Conservation (phyloP, 2,329 filamentous ascomycete genomes). For the Diaporthe sp. region DNA sequence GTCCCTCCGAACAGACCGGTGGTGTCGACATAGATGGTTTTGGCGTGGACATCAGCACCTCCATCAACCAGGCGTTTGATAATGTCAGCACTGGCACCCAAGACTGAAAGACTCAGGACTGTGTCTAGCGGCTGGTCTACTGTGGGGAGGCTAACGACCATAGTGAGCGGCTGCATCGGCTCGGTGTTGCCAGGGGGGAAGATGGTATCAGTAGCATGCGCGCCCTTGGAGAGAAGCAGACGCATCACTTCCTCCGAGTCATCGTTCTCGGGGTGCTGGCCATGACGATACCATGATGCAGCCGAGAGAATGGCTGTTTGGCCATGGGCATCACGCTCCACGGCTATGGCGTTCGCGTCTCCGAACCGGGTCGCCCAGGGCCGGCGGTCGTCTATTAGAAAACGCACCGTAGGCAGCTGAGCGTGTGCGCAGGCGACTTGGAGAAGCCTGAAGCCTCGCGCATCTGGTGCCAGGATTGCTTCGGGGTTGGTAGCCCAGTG, state of each 20-base stretch:
- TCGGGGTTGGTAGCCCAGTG: not conserved
- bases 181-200: not conserved
- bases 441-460: not conserved
- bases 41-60: conserved; percentile 23
- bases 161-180: not conserved
- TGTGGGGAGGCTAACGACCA: not conserved
- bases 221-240: conserved; percentile 18
- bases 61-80: conserved; percentile 4
- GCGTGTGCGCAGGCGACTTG: not conserved
- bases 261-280: not conserved
- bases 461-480: not conserved
- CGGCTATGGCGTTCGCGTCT: not conserved
- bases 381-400: not conserved
- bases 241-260: not conserved
- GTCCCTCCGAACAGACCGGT: not conserved
- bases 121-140: not conserved
- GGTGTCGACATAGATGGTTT: not conserved
- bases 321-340: not conserved
- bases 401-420: not conserved
- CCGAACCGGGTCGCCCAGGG: conserved; percentile 6
- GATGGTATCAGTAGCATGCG: not conserved
- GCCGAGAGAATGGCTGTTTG: conserved; percentile 6
- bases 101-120: conserved; percentile 4
- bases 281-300: not conserved
- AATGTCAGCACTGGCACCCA: not conserved